phyloP scores from a whole-genome alignment of 2,329 filamentous ascomycete genomes.

The Ramichloridium luteum region DNA sequence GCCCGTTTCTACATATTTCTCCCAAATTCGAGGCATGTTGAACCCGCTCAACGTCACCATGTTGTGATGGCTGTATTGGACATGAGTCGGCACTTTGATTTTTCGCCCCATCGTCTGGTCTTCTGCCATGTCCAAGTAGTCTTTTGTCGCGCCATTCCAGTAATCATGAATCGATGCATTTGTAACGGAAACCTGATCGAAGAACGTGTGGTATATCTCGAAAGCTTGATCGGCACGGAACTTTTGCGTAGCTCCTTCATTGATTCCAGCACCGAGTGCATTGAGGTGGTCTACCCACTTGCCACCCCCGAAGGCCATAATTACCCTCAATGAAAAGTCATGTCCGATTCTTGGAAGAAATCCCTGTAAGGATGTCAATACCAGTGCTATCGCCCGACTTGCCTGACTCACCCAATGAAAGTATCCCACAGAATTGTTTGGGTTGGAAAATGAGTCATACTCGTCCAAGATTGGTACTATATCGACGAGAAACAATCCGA shows the following conservation, averaged over 20 bases:
- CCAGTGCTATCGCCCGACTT: too few species aligned
- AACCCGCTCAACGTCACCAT: constrained; percentile 4
- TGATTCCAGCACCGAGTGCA: constrained; percentile 3
- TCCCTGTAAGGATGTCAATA: too few species aligned
- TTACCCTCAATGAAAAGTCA: constrained; percentile 6
- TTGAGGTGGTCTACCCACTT: constrained; percentile 3
- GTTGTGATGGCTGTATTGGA: constrained; percentile 6
- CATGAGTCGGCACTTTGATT: constrained; percentile 7
- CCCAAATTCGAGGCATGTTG: constrained; percentile 6
- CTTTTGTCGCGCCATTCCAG: constrained; percentile 3
- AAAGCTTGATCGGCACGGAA: constrained; percentile 6
- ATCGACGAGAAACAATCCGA: constrained; percentile 7
- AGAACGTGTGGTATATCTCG: constrained; percentile 8
- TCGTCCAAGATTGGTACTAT: constrained; percentile 9
- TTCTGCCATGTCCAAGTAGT: constrained; percentile 4
- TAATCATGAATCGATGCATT: constrained; percentile 9
- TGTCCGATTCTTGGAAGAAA: too few species aligned
- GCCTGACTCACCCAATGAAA: constrained; percentile 8
- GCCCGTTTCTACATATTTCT: constrained; percentile 3
- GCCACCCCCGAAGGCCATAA: constrained; percentile 10
- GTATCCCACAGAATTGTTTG: constrained; percentile 3
- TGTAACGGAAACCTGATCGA: constrained; percentile 9
- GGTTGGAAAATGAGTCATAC: constrained; percentile 7
- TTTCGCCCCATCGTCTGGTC: constrained; percentile 7
- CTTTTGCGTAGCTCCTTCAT: constrained; percentile 3